Percentiles rank a stretch among this genome's conserved stretches.
Conservation (phyloP, 768 basidiomycete species). For the Rhodotorula paludigena region DNA sequence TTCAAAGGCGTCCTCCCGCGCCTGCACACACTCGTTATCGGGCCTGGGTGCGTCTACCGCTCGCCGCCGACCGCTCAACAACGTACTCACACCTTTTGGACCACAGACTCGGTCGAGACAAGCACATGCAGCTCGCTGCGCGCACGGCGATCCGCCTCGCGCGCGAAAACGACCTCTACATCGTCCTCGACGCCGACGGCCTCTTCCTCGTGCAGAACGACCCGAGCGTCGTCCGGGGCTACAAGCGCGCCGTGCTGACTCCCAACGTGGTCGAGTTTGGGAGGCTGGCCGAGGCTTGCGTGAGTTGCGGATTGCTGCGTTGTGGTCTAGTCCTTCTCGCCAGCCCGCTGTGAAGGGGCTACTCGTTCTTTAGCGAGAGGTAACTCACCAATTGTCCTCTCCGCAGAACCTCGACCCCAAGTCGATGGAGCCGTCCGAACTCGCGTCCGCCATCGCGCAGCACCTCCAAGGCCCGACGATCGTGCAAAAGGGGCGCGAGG, state of each 20-base stretch:
- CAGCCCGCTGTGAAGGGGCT: no score
- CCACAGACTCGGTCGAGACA: slow-evolving; percentile 68
- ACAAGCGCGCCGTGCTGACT: slow-evolving; percentile 79
- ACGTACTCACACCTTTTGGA: background rate
- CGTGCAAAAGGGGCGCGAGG: slow-evolving; percentile 75
- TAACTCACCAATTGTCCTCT: no score
- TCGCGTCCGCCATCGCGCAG: slow-evolving; percentile 68
- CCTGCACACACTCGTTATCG: slow-evolving; percentile 85
- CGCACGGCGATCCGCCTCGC: slow-evolving; percentile 71
- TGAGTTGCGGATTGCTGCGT: no score
- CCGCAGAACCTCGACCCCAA: slow-evolving; percentile 47
- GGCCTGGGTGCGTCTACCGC: slow-evolving; percentile 61
- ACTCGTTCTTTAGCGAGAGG: no score
- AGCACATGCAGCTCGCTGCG: slow-evolving; percentile 82
- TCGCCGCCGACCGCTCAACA: background rate
- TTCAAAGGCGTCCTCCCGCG: slow-evolving; percentile 62
- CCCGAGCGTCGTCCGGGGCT: slow-evolving; percentile 68
- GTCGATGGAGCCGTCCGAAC: slow-evolving; percentile 45
- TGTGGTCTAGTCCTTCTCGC: no score
- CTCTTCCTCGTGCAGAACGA: slow-evolving; percentile 77
- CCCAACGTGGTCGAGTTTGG: slow-evolving; percentile 93
- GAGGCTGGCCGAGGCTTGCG: slow-evolving; percentile 69
- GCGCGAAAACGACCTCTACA: slow-evolving; percentile 67
- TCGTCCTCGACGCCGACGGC: slow-evolving; percentile 92
- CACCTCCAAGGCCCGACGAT: slow-evolving; percentile 81